A percentile compares a stretch with the other conserved stretches of the same genome.
phyloP scores from a whole-genome alignment of 2,329 filamentous ascomycete species.

The Stromatinia cepivora region DNA sequence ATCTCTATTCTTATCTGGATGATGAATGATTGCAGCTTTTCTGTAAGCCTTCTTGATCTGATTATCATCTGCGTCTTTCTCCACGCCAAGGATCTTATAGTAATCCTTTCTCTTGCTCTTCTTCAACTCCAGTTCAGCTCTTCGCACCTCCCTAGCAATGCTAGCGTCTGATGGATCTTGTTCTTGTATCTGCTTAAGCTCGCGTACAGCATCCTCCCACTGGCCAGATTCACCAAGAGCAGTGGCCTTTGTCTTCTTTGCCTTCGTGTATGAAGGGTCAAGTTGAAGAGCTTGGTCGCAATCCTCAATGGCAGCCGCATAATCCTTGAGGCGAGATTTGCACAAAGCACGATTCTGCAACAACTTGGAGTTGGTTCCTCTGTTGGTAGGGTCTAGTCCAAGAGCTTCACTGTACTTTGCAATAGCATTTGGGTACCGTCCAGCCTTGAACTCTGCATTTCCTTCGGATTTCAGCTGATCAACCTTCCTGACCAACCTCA shows the following conservation, averaged over 20 bases:
- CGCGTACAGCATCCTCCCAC: conserved; percentile 89
- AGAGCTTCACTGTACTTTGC: conserved; percentile 82
- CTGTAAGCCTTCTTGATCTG: conserved; percentile 97
- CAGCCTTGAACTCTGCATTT: conserved; percentile 85
- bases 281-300: conserved; percentile 81
- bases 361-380: conserved; percentile 91
- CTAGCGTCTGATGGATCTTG: conserved; percentile 77
- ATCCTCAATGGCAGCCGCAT: conserved; percentile 76
- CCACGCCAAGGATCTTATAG: conserved; percentile 91
- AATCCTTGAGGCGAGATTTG: conserved; percentile 80
- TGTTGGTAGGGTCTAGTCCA: conserved; percentile 82
- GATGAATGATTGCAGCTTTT: conserved; percentile 88
- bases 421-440: conserved; percentile 76
- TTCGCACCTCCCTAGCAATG: conserved; percentile 80
- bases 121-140: conserved; percentile 93
- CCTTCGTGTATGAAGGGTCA: conserved; percentile 84
- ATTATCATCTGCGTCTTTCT: conserved; percentile 79
- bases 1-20: conserved; percentile 96
- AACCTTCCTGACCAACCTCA: conserved; percentile 87
- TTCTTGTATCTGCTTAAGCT: conserved; percentile 85
- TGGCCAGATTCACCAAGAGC: conserved; percentile 80
- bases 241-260: conserved; percentile 90
- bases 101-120: conserved; percentile 97
- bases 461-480: conserved; percentile 93
- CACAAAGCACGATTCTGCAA: conserved; percentile 91